These are phyloP conservation scores for Trichosporon sp. DNA, from an alignment of 1,284 basidiomycete genomes.

Conservation along the genomic window DNA sequence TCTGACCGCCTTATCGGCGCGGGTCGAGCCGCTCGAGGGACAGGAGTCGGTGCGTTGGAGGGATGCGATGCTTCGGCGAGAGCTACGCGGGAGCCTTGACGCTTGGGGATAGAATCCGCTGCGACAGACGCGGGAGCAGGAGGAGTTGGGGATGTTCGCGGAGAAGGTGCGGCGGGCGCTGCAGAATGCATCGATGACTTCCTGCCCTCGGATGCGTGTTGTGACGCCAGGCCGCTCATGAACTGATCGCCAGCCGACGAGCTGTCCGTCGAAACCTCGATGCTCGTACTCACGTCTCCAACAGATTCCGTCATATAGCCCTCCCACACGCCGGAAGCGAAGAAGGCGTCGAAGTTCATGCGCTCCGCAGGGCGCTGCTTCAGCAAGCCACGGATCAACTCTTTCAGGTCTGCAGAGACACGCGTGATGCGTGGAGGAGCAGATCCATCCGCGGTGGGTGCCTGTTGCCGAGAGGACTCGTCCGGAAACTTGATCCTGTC, in stretches of 20 bases:
- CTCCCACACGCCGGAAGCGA: conserved; percentile 76
- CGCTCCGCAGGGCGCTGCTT: conserved; percentile 83
- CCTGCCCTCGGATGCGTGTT: conserved; percentile 36
- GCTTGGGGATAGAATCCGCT: background rate
- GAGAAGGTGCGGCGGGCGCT: background rate
- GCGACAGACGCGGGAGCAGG: background rate
- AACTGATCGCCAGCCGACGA: conserved; percentile 34
- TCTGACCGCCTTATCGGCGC: conserved; percentile 38
- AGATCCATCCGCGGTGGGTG: conserved; percentile 39
- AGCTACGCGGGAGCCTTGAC: background rate
- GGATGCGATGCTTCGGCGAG: conserved; percentile 24
- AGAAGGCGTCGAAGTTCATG: conserved; percentile 90
- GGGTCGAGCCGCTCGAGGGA: conserved; percentile 21
- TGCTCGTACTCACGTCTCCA: conserved; percentile 40
- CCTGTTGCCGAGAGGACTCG: conserved; percentile 64
- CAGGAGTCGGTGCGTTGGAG: conserved; percentile 24
- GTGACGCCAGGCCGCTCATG: conserved; percentile 27
- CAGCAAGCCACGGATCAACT: conserved; percentile 77
- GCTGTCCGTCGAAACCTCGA: conserved; percentile 49
- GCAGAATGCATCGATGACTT: conserved; percentile 9
- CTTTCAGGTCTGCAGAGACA: conserved; percentile 84
- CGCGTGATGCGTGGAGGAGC: conserved; percentile 44
- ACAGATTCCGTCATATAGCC: conserved; percentile 68
- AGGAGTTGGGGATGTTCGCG: background rate
- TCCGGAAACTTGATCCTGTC: conserved; percentile 85